These are phyloP conservation scores for Echinosophora koreensis DNA, from an alignment of 306 rosid genomes.

Conservation along the genomic window DNA sequence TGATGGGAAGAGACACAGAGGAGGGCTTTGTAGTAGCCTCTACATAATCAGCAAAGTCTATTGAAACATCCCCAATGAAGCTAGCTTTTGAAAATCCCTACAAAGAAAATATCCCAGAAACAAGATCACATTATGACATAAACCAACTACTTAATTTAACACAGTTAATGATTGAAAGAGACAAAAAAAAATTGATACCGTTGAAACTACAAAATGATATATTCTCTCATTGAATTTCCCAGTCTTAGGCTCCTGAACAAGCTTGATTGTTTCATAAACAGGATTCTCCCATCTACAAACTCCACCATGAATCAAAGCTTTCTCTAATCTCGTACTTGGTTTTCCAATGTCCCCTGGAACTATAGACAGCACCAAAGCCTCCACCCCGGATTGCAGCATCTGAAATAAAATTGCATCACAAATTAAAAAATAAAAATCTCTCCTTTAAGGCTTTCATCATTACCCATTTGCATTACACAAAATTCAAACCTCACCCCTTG, in stretches of 20 bases:
- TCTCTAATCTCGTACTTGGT: conserved; percentile 70
- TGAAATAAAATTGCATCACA: conserved; percentile 49
- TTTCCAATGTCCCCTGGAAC: conserved; percentile 85
- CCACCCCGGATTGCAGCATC: conserved; percentile 73
- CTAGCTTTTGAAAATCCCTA: conserved; percentile 76
- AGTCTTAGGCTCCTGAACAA: conserved; percentile 65
- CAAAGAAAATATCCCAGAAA: conserved; percentile 49
- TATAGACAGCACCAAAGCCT: conserved; percentile 71
- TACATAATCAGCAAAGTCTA: conserved; percentile 84
- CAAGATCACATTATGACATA: conserved; percentile 39
- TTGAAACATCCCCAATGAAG: conserved; percentile 72
- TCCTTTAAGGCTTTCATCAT: conserved; percentile 3
- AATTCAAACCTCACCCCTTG: not conserved
- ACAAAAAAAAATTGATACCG: conserved; percentile 55
- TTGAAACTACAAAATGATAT: conserved; percentile 73
- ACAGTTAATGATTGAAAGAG: not conserved
- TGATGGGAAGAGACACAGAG: conserved; percentile 80
- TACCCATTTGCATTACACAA: conserved; percentile 35
- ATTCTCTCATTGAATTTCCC: conserved; percentile 79
- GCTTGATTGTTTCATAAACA: conserved; percentile 75
- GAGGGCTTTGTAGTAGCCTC: conserved; percentile 77
- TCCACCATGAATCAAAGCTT: conserved; percentile 67
- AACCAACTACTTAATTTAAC: conserved; percentile 21
- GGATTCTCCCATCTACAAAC: conserved; percentile 87
- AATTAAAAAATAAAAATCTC: conserved; percentile 30